Conservation (phyloP, 2,329 filamentous ascomycete species). For the Venturia nashicola region DNA sequence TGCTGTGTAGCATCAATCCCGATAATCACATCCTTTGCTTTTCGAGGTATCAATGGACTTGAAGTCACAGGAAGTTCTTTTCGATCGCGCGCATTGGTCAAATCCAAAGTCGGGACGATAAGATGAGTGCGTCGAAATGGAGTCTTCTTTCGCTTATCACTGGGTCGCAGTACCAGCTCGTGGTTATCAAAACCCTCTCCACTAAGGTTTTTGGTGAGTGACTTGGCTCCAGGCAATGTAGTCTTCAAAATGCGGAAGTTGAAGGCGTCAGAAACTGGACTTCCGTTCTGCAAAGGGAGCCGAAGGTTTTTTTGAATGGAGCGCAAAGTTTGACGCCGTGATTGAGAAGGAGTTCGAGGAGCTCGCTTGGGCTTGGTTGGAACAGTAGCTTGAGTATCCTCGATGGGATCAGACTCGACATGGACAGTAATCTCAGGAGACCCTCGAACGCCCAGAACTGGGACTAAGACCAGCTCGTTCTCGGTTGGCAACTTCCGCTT, state of each 20-base stretch:
- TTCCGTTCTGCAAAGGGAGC: not conserved
- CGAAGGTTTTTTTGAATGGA: not conserved
- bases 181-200: not conserved
- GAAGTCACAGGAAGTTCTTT: not conserved
- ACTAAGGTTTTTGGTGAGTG: not conserved
- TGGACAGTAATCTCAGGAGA: not conserved
- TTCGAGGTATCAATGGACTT: not conserved
- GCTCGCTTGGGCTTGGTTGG: not conserved
- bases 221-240: not conserved
- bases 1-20: not conserved
- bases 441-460: not conserved
- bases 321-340: not conserved
- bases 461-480: not conserved
- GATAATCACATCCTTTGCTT: not conserved
- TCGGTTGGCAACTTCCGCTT: not conserved
- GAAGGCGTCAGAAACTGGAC: not conserved
- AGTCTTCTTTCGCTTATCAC: not conserved
- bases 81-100: not conserved
- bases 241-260: not conserved
- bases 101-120: not conserved
- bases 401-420: constrained; percentile 4
- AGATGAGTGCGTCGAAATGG: not conserved
- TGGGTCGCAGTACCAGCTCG: not conserved
- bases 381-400: not conserved
- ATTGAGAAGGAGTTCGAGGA: not conserved